Percentiles rank a stretch among this genome's conserved stretches.
Conservation (phyloP, 2,329 filamentous ascomycete genomes). For the Pestalotiopsis sp. region DNA sequence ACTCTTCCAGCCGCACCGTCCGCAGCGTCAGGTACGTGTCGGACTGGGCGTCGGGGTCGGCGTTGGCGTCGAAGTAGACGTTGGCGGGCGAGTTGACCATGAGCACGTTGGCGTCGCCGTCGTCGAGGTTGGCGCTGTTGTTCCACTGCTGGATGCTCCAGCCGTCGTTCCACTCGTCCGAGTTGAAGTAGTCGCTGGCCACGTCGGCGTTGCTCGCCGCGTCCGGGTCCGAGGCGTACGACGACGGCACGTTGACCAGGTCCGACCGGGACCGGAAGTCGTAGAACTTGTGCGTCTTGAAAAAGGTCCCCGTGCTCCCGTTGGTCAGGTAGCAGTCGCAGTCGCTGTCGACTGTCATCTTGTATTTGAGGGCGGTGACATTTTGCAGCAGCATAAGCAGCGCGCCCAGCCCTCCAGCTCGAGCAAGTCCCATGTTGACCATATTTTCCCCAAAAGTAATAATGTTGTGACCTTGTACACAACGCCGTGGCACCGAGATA, state of each 20-base stretch:
- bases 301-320: conserved; percentile 40
- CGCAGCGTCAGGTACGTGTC: conserved; percentile 49
- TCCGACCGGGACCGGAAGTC: conserved; percentile 47
- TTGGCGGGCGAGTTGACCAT: conserved; percentile 42
- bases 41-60: conserved; percentile 27
- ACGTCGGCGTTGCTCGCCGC: conserved; percentile 26
- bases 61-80: conserved; percentile 45
- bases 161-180: conserved; percentile 27
- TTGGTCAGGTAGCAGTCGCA: conserved; percentile 51
- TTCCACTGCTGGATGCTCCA: conserved; percentile 35
- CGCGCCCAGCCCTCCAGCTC: conserved; percentile 15
- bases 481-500: neutral
- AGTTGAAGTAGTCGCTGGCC: conserved; percentile 34
- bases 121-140: conserved; percentile 25
- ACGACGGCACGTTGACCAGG: conserved; percentile 33
- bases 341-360: conserved; percentile 23
- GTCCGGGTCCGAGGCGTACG: conserved; percentile 23
- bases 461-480: neutral
- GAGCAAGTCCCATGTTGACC: neutral
- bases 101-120: conserved; percentile 27
- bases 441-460: neutral
- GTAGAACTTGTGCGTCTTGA: conserved; percentile 47
- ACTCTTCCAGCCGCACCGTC: conserved; percentile 42
- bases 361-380: conserved; percentile 17
- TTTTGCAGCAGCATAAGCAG: conserved; percentile 11